These are phyloP conservation scores for Suillus ampliporus DNA, from an alignment of 768 basidiomycete species.

Conservation along the genomic window DNA sequence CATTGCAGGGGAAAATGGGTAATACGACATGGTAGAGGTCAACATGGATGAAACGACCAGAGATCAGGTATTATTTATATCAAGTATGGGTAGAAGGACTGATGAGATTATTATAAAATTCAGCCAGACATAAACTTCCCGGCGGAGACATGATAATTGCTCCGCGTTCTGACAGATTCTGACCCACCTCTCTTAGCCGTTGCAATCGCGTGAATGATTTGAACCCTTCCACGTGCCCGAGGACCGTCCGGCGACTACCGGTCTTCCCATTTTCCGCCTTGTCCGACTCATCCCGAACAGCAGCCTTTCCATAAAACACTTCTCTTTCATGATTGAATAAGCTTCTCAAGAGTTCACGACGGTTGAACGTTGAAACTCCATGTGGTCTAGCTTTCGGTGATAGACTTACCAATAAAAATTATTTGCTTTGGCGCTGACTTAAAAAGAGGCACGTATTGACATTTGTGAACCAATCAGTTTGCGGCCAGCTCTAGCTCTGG, in stretches of 20 bases:
- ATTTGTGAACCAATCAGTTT: not conserved
- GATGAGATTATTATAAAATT: slow-evolving; percentile 7
- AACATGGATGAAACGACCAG: slow-evolving; percentile 18
- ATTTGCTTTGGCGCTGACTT: not conserved
- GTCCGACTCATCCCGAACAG: slow-evolving; percentile 4
- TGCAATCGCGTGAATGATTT: slow-evolving; percentile 34
- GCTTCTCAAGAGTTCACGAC: not conserved
- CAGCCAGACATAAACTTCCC: slow-evolving; percentile 22
- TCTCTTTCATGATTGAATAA: not conserved
- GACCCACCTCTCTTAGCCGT: slow-evolving; percentile 17
- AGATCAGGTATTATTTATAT: slow-evolving; percentile 10
- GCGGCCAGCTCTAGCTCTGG: not conserved
- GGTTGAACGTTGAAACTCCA: not conserved
- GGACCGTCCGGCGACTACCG: slow-evolving; percentile 19
- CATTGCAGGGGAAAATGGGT: slow-evolving; percentile 13
- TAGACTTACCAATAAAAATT: not conserved
- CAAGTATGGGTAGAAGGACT: not conserved
- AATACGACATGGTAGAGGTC: slow-evolving; percentile 21
- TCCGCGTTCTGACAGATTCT: slow-evolving; percentile 28
- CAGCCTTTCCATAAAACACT: slow-evolving; percentile 1
- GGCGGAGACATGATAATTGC: slow-evolving; percentile 39
- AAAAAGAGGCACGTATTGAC: not conserved
- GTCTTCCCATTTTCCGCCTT: slow-evolving; percentile 3
- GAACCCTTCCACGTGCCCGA: slow-evolving; percentile 26
- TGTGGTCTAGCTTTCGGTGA: not conserved